A percentile compares a stretch with the other conserved stretches of the same genome.
phyloP scores from a whole-genome alignment of 352 stramenopile species.

The Poterioochromonas sp. region DNA sequence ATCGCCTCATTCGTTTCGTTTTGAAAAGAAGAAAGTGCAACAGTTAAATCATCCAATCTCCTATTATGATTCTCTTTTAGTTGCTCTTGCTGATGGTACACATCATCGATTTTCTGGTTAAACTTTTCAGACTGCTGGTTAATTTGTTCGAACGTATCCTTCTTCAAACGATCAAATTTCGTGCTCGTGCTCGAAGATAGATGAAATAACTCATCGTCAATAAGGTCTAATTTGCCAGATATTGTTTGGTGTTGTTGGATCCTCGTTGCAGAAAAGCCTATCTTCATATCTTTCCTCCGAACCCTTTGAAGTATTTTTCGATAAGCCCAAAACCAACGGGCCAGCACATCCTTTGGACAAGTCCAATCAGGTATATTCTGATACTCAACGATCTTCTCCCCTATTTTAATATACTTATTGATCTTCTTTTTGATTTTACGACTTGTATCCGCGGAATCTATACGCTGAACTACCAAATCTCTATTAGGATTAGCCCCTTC shows the following conservation, averaged over 20 bases:
- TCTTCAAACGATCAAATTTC: too few species aligned
- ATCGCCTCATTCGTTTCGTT: too few species aligned
- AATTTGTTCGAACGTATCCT: too few species aligned
- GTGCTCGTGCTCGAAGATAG: background rate
- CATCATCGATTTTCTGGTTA: background rate
- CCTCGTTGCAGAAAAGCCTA: background rate
- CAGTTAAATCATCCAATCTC: too few species aligned
- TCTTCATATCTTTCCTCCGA: background rate
- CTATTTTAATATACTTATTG: background rate
- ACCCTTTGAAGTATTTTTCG: background rate
- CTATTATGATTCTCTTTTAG: too few species aligned
- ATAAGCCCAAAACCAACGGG: background rate
- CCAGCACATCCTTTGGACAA: background rate
- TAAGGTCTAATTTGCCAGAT: background rate
- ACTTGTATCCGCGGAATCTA: background rate
- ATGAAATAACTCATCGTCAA: background rate
- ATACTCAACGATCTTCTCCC: background rate
- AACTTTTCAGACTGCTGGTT: background rate
- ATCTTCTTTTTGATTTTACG: background rate
- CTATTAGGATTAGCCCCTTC: background rate
- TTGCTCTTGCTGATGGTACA: too few species aligned
- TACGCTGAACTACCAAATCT: background rate
- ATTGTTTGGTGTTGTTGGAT: background rate
- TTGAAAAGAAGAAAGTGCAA: too few species aligned
- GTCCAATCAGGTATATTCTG: background rate